These are phyloP conservation scores for Phytophthora podocarpi DNA, from an alignment of 352 stramenopile genomes.

Conservation along the genomic window DNA sequence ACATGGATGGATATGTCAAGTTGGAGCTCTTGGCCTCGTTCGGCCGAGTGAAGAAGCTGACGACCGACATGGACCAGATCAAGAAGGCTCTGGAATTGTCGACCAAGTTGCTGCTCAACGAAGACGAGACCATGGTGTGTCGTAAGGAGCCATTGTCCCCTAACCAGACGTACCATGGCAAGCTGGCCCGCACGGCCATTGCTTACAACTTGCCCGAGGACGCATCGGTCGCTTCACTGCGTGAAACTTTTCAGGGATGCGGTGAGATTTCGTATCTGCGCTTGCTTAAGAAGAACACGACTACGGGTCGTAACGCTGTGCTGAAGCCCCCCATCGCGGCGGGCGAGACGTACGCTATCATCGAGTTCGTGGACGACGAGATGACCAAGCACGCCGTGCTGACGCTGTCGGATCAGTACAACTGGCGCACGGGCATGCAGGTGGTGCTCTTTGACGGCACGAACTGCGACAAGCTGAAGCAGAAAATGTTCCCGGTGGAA, in stretches of 20 bases:
- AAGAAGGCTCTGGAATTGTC: constrained; percentile 85
- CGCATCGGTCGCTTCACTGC: constrained; percentile 81
- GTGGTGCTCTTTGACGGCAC: constrained; percentile 90
- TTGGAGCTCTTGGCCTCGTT: constrained; percentile 85
- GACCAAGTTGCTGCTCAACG: constrained; percentile 83
- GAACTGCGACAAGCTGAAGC: constrained; percentile 89
- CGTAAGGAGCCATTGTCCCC: constrained; percentile 80
- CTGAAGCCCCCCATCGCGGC: constrained; percentile 88
- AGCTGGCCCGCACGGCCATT: constrained; percentile 84
- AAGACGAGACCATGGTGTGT: constrained; percentile 86
- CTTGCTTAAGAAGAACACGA: constrained; percentile 90
- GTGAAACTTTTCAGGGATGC: constrained; percentile 85
- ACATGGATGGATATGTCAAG: constrained; percentile 89
- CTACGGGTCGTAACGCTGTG: constrained; percentile 85
- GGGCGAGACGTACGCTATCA: constrained; percentile 89
- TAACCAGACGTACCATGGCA: constrained; percentile 88
- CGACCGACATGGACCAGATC: constrained; percentile 81
- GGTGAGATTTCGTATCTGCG: constrained; percentile 87
- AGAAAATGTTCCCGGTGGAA: constrained; percentile 90
- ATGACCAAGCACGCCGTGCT: constrained; percentile 90
- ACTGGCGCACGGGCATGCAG: constrained; percentile 87
- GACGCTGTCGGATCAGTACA: constrained; percentile 88
- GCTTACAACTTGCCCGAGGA: constrained; percentile 89
- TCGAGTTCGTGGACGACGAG: constrained; percentile 88
- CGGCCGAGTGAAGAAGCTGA: constrained; percentile 87